Percentiles rank a stretch among this genome's conserved stretches.
These are phyloP conservation scores for Diaporthe batatas DNA, from an alignment of 2,329 filamentous ascomycete genomes.

Conservation along the genomic window DNA sequence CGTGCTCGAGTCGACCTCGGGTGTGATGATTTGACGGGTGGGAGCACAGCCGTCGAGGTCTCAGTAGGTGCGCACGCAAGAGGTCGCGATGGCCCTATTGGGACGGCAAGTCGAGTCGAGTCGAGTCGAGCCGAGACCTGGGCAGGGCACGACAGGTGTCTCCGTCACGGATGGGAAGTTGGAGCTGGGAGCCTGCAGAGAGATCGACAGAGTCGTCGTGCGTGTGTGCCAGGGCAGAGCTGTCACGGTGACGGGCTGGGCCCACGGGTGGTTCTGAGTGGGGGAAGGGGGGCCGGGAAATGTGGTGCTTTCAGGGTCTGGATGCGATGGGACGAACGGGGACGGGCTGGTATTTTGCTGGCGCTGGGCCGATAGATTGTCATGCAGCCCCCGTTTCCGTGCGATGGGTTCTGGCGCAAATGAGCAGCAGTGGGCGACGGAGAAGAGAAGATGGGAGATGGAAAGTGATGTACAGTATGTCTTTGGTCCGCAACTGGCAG, in stretches of 20 bases:
- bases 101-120: constrained; percentile 3
- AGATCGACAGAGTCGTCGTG: constrained; percentile 19
- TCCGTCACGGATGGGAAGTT: background rate
- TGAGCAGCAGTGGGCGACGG: background rate
- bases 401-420: background rate
- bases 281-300: constrained; percentile 26
- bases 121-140: background rate
- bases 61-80: constrained; percentile 8
- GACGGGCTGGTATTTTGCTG: background rate
- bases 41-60: background rate
- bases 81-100: constrained; percentile 16
- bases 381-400: constrained; percentile 7
- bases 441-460: background rate
- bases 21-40: constrained; percentile 1
- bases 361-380: background rate
- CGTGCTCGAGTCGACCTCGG: constrained; percentile 18
- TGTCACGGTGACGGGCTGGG: constrained; percentile 26
- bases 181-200: constrained; percentile 15
- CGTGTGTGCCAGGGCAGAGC: constrained; percentile 23
- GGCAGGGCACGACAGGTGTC: constrained; percentile 25
- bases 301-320: constrained; percentile 29
- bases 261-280: constrained; percentile 28
- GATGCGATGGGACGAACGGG: constrained; percentile 7
- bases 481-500: background rate
- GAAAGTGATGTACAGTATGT: no score